Evolutionary conservation across 495 filamentous ascomycete genomes (phyloP).

Genomic region (Clohesyomyces aquaticus): DNA sequence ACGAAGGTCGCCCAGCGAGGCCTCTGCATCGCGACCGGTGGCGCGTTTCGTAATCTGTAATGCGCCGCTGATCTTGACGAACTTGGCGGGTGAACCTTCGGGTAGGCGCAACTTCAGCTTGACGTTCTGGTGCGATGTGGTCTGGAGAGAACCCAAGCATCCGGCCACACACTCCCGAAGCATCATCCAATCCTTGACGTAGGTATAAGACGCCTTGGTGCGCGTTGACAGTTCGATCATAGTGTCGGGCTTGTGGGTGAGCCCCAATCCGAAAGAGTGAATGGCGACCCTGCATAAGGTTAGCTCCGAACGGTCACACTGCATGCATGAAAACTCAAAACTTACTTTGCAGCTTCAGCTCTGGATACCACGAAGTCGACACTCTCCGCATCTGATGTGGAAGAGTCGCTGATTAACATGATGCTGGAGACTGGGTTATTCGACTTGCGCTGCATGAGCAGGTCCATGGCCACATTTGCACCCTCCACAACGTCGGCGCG

Average conservation of each 20-base stretch:
- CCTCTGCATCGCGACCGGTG: slow-evolving; percentile 95
- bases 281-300: slow-evolving; percentile 73
- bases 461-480: slow-evolving; percentile 97
- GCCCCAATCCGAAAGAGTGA: slow-evolving; percentile 92
- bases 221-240: slow-evolving; percentile 97
- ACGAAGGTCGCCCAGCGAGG: slow-evolving; percentile 85
- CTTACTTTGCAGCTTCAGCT: slow-evolving; percentile 95
- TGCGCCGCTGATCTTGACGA: slow-evolving; percentile 97
- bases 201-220: slow-evolving; percentile 96
- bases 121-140: slow-evolving; percentile 97
- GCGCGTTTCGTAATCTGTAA: slow-evolving; percentile 96
- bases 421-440: slow-evolving; percentile 97
- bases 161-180: slow-evolving; percentile 94
- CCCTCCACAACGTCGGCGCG: slow-evolving; percentile 97
- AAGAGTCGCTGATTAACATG: slow-evolving; percentile 96
- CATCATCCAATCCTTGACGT: slow-evolving; percentile 99
- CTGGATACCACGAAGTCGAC: slow-evolving; percentile 98
- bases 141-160: slow-evolving; percentile 91
- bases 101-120: slow-evolving; percentile 94
- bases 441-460: slow-evolving; percentile 96
- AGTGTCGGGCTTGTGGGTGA: slow-evolving; percentile 97
- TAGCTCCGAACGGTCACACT: slow-evolving; percentile 4
- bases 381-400: slow-evolving; percentile 93
- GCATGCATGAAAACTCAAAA: slow-evolving; percentile 53
- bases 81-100: slow-evolving; percentile 95